A percentile compares a stretch with the other conserved stretches of the same genome.
These are phyloP conservation scores for Anisodus acutangulus DNA, from an alignment of 257 asterid species.

Conservation along the genomic window DNA sequence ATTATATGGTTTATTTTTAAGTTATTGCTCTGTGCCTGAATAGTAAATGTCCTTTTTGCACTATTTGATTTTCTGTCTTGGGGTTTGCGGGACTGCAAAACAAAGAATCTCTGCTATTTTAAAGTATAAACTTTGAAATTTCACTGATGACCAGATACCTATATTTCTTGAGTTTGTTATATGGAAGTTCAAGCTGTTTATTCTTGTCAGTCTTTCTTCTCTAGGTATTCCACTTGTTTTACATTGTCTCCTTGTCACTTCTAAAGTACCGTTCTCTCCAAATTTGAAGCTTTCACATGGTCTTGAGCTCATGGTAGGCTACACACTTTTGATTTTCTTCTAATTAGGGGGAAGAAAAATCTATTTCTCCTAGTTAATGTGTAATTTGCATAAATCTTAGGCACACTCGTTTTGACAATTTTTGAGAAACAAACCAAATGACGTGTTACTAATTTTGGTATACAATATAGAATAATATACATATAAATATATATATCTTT, in stretches of 20 bases:
- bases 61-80: background rate
- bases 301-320: background rate
- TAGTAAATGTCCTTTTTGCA: background rate
- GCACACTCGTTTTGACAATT: background rate
- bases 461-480: background rate
- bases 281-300: background rate
- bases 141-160: background rate
- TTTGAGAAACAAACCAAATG: slow-evolving; percentile 11
- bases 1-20: background rate
- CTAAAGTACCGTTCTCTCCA: background rate
- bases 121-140: background rate
- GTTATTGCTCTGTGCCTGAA: background rate
- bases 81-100: background rate
- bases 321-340: background rate
- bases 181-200: background rate
- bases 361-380: background rate
- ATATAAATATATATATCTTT: too few species aligned
- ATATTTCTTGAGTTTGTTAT: background rate
- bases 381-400: background rate
- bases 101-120: background rate
- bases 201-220: background rate
- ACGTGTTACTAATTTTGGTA: slow-evolving; percentile 2
- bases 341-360: background rate
- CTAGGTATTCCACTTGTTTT: slow-evolving; percentile 19
- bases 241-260: background rate